Evolutionary conservation across 2,329 filamentous ascomycete species (phyloP), one percentile per base, ranked within the genome.

Genomic region (Rhynchosporium agropyri): DNA sequence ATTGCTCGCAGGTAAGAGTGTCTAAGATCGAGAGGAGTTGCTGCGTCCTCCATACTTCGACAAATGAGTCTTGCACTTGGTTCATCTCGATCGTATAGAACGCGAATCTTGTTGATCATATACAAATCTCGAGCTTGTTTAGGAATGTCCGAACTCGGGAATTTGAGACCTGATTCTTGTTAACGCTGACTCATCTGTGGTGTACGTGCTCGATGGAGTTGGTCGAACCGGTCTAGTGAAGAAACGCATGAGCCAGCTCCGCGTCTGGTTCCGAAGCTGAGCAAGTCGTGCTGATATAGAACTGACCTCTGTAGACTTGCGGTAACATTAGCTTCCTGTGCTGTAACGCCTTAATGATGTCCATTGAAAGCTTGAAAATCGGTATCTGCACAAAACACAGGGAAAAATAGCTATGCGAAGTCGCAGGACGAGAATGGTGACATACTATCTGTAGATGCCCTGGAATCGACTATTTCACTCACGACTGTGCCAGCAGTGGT

Each of bases 1-100:
- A 96, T 96, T 67, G 92, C 91, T 55, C 92, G 85, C 1, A 96
- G 83, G 71, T 95, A 95, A 0, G 89, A 84, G 71, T 95, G 89
- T 0, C 89, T 95, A 74, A 96, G 86, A 73, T 96, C 90, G 3
- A 96, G 76, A 0, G 92, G 91, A 0, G 76, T 80, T 49, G 91
- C 86, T 4, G 93, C 78, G 69, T 94, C 90, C 74, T 91, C 83
- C 58, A 83, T 74, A 9, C 88, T 85, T 61, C 90, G 85, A 73
- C 92, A 96, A 2, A 96, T 89, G 2, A 96, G 81, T 58, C 92
- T 83, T 1, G 92, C 87, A 0, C 90, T 93, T 66, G 88, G 81
- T 60, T 90, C 84, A 60, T 94, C 91, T 40, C 92, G 83, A 72
- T 96, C 90, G 74, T 96, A 96, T 0, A 96, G 81, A 40, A 96